phyloP scores from a whole-genome alignment of 225 moss, liverwort and hornwort species.

The Lunularia cruciata region DNA sequence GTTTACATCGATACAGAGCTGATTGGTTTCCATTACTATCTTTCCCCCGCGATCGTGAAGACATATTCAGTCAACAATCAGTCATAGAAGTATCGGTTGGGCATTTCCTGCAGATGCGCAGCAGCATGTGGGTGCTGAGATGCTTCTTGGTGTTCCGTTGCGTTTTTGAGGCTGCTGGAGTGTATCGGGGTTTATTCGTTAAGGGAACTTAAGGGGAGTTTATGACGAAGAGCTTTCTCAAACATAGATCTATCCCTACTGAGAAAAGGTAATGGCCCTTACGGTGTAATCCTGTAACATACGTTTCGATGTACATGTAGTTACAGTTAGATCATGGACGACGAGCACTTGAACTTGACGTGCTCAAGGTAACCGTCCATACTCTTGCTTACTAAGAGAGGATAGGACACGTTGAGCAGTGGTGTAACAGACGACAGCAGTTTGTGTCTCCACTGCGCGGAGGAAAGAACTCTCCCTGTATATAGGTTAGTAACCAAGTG shows the following conservation, averaged over 20 bases:
- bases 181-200: conserved; percentile 11
- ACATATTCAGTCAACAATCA: neutral
- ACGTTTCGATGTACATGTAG: conserved; percentile 18
- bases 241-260: neutral
- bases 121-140: conserved; percentile 5
- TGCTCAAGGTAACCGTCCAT: neutral
- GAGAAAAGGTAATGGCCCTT: conserved; percentile 11
- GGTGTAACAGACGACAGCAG: neutral
- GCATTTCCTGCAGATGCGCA: neutral
- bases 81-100: neutral
- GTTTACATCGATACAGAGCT: conserved; percentile 6
- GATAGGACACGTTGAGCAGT: neutral
- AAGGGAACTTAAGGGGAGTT: neutral
- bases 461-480: conserved; percentile 15
- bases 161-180: neutral
- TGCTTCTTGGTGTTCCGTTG: neutral
- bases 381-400: conserved; percentile 13
- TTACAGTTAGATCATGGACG: conserved; percentile 4
- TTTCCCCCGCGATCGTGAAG: neutral
- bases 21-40: conserved; percentile 12
- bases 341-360: neutral
- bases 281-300: conserved; percentile 6
- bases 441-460: neutral
- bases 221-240: neutral
- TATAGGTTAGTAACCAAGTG: neutral